Percentiles rank a stretch among this genome's conserved stretches.
Conservation (phyloP, 805 yeast species). For the Candida alai region DNA sequence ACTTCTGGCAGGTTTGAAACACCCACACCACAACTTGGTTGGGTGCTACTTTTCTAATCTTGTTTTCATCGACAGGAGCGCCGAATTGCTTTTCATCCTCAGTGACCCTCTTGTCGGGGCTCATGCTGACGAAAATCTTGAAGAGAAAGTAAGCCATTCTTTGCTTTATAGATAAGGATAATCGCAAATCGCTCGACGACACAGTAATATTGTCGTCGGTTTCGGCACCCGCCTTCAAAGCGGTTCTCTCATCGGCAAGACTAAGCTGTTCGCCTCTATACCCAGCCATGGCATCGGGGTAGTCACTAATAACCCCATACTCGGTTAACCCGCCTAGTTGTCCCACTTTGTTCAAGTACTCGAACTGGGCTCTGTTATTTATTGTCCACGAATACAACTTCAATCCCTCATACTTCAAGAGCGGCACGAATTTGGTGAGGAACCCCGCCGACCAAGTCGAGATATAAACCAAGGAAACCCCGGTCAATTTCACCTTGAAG, state of each 20-base stretch:
- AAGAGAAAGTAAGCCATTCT: slow-evolving; percentile 12
- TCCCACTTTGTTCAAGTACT: slow-evolving; percentile 28
- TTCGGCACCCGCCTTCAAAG: slow-evolving; percentile 7
- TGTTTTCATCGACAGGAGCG: slow-evolving; percentile 19
- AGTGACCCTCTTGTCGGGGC: slow-evolving; percentile 12
- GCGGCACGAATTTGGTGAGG: slow-evolving; percentile 33
- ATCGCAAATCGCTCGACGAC: neutral
- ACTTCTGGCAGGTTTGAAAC: slow-evolving; percentile 21
- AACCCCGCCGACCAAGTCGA: slow-evolving; percentile 36
- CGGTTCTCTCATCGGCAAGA: slow-evolving; percentile 1
- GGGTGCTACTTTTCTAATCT: slow-evolving; percentile 8
- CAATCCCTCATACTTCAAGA: slow-evolving; percentile 27
- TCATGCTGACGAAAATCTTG: slow-evolving; percentile 9
- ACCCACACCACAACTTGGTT: slow-evolving; percentile 16
- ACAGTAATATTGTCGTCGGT: neutral
- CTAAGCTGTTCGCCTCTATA: slow-evolving; percentile 3
- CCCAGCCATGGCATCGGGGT: slow-evolving; percentile 31
- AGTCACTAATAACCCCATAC: slow-evolving; percentile 35
- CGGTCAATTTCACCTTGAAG: slow-evolving; percentile 27
- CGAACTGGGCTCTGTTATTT: slow-evolving; percentile 31
- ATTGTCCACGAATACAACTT: slow-evolving; percentile 39
- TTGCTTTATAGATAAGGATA: slow-evolving; percentile 14
- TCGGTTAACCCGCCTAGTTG: slow-evolving; percentile 20
- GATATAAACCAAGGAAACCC: slow-evolving; percentile 35
- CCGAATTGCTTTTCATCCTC: slow-evolving; percentile 18